phyloP scores from a whole-genome alignment of 306 rosid genomes.

The Herpetospermum pedunculosum region DNA sequence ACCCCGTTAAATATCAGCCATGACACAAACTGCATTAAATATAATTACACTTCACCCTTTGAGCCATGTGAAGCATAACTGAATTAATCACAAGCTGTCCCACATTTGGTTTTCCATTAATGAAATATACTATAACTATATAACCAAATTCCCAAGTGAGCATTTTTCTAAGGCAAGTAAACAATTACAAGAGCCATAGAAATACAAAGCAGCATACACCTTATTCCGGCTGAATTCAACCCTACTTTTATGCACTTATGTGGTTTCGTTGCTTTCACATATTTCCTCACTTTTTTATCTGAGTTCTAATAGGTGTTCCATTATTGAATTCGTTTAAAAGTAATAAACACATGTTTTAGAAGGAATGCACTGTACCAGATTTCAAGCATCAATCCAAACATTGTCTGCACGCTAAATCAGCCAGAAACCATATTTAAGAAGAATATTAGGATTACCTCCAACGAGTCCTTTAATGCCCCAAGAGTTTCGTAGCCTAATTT shows the following conservation, averaged over 20 bases:
- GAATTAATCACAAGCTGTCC: neutral
- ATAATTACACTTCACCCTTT: neutral
- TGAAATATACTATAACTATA: neutral
- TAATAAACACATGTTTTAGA: neutral
- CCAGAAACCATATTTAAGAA: neutral
- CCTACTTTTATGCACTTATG: neutral
- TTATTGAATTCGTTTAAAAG: neutral
- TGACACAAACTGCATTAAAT: neutral
- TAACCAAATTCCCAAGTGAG: neutral
- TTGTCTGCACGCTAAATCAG: neutral
- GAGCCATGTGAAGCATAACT: neutral
- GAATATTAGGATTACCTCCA: conserved; percentile 42
- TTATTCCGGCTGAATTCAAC: neutral
- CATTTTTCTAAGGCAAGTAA: neutral
- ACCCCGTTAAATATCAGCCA: neutral
- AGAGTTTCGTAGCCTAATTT: conserved; percentile 61
- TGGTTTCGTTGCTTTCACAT: neutral
- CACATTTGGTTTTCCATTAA: neutral
- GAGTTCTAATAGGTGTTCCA: neutral
- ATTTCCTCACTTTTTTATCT: neutral
- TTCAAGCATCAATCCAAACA: neutral
- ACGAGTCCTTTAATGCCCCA: conserved; percentile 33
- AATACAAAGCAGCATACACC: neutral
- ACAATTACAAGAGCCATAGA: neutral
- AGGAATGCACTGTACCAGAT: neutral